Evolutionary conservation across 352 stramenopile species (phyloP).

Genomic region (Peronospora destructor): DNA sequence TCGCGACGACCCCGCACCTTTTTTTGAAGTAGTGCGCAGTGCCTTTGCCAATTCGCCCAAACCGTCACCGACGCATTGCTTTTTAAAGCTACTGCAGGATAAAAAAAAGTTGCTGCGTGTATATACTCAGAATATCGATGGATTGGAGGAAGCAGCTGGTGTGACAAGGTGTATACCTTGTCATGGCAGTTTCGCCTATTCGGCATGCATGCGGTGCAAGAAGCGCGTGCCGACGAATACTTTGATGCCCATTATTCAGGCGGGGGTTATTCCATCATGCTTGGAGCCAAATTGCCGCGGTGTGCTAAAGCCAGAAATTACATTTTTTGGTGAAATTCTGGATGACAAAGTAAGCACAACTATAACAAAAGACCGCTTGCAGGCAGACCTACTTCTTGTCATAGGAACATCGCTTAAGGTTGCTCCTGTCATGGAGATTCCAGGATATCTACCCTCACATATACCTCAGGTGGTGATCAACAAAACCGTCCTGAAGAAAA

Average conservation of each 20-base stretch:
- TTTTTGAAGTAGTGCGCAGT: constrained; percentile 92
- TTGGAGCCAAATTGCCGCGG: constrained; percentile 74
- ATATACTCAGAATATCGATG: constrained; percentile 99
- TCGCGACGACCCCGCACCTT: constrained; percentile 89
- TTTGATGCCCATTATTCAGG: constrained; percentile 71
- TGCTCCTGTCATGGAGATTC: constrained; percentile 89
- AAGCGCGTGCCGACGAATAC: constrained; percentile 40
- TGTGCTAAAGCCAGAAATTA: constrained; percentile 95
- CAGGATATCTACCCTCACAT: constrained; percentile 68
- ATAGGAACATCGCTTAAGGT: constrained; percentile 98
- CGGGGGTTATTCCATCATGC: constrained; percentile 65
- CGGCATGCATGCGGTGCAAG: constrained; percentile 87
- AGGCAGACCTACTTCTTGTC: constrained; percentile 94
- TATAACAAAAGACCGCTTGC: constrained; percentile 61
- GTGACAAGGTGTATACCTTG: constrained; percentile 91
- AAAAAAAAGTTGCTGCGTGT: constrained; percentile 88
- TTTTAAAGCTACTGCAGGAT: constrained; percentile 89
- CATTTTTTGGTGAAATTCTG: constrained; percentile 95
- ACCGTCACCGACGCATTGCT: constrained; percentile 93
- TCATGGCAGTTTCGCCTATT: constrained; percentile 90
- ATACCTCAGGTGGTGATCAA: constrained; percentile 89
- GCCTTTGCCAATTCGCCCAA: constrained; percentile 62
- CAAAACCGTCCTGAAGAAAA: constrained; percentile 80
- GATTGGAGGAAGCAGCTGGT: constrained; percentile 88
- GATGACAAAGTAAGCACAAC: constrained; percentile 79